A percentile compares a stretch with the other conserved stretches of the same genome.
Evolutionary conservation across 2,329 filamentous ascomycete species (phyloP).

Genomic region (Colletotrichum sp.): DNA sequence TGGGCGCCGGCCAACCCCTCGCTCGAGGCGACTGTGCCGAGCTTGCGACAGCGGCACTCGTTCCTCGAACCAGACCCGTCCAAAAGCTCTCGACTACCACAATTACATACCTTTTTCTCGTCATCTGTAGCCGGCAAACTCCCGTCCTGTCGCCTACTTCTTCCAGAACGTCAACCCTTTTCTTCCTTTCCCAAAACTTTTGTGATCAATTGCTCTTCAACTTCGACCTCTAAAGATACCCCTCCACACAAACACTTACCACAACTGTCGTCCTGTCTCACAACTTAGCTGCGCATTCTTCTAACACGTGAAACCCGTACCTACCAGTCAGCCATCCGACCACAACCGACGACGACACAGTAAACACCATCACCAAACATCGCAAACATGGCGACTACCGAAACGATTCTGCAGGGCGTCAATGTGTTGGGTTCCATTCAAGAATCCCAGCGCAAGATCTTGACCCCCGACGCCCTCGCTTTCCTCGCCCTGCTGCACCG

Average conservation of each 20-base stretch:
- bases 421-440: constrained; percentile 77
- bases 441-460: constrained; percentile 84
- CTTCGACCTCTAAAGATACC: constrained; percentile 3
- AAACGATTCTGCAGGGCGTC: constrained; percentile 58
- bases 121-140: neutral
- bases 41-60: constrained; percentile 14
- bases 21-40: constrained; percentile 13
- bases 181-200: neutral
- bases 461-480: constrained; percentile 86
- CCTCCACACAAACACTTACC: neutral
- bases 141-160: neutral
- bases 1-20: constrained; percentile 17
- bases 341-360: neutral
- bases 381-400: constrained; percentile 68
- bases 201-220: neutral
- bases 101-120: constrained; percentile 7
- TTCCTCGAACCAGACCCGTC: neutral
- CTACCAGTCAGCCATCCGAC: neutral
- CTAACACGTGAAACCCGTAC: constrained; percentile 16
- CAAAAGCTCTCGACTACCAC: neutral
- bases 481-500: constrained; percentile 95
- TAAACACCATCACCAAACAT: constrained; percentile 5
- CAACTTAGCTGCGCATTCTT: neutral
- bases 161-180: neutral
- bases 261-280: constrained; percentile 2